Base-by-base conservation (phyloP, 73 alveolate genomes). In the Paramecium primaurelia region DNA sequence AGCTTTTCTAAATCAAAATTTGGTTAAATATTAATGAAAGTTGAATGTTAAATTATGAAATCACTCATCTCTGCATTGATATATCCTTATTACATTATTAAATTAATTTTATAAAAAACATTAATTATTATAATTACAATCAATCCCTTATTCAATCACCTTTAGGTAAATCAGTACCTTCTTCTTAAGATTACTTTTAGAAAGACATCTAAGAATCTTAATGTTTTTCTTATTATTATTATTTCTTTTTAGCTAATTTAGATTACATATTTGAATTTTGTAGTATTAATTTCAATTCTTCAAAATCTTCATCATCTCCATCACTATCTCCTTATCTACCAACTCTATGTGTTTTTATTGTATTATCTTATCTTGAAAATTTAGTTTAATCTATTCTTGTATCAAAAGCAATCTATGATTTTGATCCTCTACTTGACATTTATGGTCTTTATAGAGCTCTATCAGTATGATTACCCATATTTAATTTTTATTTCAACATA, bases 231-330 rank as follows among this genome's bases (percentile, higher is more conserved):
- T 64, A 30, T 59, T 59, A 59, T 59, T 59, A 32, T 45, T 80
- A 45, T 45, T 80, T 80, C 30, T 80, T 80, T 11, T 80, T 34
- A 4, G 45, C 26, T 47, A 80, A 49, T 45, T 80, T 80, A 11
- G 71, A 45, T 20, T 80, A 54, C 11, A 80, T 25, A 45, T 45
- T 80, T 36, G 49, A 80, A 45, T 47, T 45, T 80, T 80, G 45
- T 3, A 80, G 73, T 16, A 80, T 80, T 42, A 12, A 28, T 36
- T 80, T 80, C 22, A 80, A 49, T 25, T 80, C 51, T 36, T 80
- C 77, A 47, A 80, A 80, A 26, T 80, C 91, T n/a, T 80, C 91
- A 22, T 80, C 91, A 80, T 80, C 91, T 49, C 77, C 91, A 80
- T 80, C 91, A 20, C 77, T 44, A 9, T 80, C 91, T 38, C 68